A percentile compares a stretch with the other conserved stretches of the same genome.
Evolutionary conservation across 1,284 basidiomycete genomes (phyloP).

Genomic region (Ceratobasidium sp.): DNA sequence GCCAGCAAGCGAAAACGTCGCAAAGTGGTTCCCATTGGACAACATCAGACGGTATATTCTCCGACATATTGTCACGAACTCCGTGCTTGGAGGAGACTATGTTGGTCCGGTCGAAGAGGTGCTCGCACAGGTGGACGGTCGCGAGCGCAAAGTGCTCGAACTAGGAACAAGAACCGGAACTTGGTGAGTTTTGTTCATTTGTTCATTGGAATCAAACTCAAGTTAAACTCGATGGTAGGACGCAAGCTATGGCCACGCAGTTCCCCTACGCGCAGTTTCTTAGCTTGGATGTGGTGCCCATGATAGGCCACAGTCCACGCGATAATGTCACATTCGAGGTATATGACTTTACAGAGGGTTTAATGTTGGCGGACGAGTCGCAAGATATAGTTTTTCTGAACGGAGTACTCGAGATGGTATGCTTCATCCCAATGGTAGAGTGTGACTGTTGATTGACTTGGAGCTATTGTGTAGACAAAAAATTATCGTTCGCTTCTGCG

Average conservation of each 20-base stretch:
- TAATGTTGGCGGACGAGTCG: neutral
- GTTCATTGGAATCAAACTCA: too few relatives aligned
- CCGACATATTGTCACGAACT: neutral
- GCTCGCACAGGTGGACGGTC: neutral
- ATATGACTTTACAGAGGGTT: neutral
- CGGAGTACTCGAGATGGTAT: neutral
- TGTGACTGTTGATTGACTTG: neutral
- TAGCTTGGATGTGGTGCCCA: neutral
- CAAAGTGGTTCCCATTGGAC: neutral
- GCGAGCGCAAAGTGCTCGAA: neutral
- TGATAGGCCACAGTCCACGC: neutral
- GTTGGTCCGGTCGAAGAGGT: slow-evolving; percentile 1
- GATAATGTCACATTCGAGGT: slow-evolving; percentile 16
- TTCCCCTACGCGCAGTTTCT: slow-evolving; percentile 1
- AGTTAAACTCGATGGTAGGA: neutral
- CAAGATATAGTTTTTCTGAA: slow-evolving; percentile 3
- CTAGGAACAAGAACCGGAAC: neutral
- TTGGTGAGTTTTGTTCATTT: neutral
- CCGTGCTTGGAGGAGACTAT: neutral
- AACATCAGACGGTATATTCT: neutral
- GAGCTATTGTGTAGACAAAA: neutral
- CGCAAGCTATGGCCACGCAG: slow-evolving; percentile 1
- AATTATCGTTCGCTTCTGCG: neutral
- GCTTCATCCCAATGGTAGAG: neutral
- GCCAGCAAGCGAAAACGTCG: neutral